Evolutionary conservation across 345 rosid genomes (phyloP).

Genomic region (Brassica cretica): DNA sequence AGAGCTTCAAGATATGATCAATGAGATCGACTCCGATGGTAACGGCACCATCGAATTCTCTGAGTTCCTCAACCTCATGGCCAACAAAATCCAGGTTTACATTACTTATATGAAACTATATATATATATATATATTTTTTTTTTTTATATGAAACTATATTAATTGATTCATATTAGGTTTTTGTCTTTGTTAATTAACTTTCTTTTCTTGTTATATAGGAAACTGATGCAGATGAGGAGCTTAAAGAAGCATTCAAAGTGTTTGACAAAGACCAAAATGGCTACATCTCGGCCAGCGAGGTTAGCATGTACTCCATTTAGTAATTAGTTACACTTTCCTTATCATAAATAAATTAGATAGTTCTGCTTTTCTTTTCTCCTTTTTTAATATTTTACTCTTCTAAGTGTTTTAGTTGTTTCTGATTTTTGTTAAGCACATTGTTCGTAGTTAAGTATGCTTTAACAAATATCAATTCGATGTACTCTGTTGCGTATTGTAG

Average conservation of each 20-base stretch:
- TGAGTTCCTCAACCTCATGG: slow-evolving; percentile 75
- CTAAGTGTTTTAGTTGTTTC: not conserved
- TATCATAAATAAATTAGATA: not conserved
- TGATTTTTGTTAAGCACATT: not conserved
- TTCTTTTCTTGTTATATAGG: slow-evolving; percentile 43
- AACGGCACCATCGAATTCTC: slow-evolving; percentile 73
- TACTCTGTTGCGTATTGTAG: not conserved
- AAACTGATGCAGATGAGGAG: slow-evolving; percentile 73
- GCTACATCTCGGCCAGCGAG: slow-evolving; percentile 80
- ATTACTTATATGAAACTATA: not conserved
- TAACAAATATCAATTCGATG: not conserved
- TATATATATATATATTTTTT: not conserved
- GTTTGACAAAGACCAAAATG: slow-evolving; percentile 86
- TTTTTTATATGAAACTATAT: not conserved
- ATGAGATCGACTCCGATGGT: slow-evolving; percentile 66
- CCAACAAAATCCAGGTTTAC: slow-evolving; percentile 63
- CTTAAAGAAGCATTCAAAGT: slow-evolving; percentile 85
- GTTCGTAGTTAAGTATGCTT: not conserved
- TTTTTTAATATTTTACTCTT: not conserved
- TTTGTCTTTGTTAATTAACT: not conserved
- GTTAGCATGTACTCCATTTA: slow-evolving; percentile 38
- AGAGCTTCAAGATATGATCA: slow-evolving; percentile 73
- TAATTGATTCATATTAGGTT: not conserved
- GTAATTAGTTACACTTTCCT: not conserved
- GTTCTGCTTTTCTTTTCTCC: not conserved